Evolutionary conservation across 257 asterid species (phyloP), one percentile per base, ranked within the genome.

Genomic region (Solanum sejunctum): DNA sequence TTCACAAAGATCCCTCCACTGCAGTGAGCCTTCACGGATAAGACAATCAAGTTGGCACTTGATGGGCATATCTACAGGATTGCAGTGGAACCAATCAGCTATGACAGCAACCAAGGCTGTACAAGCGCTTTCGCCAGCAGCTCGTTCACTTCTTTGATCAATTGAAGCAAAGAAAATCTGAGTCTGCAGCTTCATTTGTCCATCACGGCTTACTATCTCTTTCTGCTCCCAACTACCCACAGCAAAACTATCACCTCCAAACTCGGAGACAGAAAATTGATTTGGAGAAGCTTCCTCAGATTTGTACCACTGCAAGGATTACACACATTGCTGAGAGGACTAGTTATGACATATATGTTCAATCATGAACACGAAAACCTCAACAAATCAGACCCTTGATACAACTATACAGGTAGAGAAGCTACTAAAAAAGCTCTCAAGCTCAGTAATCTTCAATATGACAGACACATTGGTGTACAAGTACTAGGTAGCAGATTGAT

Each of bases 111-210:
- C 86, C 39, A 84, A 61, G 12, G 81, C 86, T 84, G 86, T 84
- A 70, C 86, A 84, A 36, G 86, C 86, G 5, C 86, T 39, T 84
- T 84, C 86, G 71, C 86, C 86, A 4, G 82, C 81, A 67, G 86
- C 86, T 84, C 21, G 51, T 54, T 71, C 86, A 55, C 77, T 84
- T 61, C 86, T 54, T 61, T 84, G 86, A 84, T 84, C 86, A 71
- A 84, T 84, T 17, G 86, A 84, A 84, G 86, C 86, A 66, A 83
- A 83, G 79, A 83, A 83, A 18, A 83, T 70, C 77, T 64, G 79
- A 61, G 80, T 83, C 64, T 83, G 15, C 79, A 83, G 39, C 80
- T 83, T 64, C 85, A 83, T 83, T 28, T 64, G 85, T 47, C 85
- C 80, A 83, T 83, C 85, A 5, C 85, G 85, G 66, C 85, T 83